A percentile compares a stretch with the other conserved stretches of the same genome.
Evolutionary conservation across 2,329 filamentous ascomycete genomes (phyloP).

Genomic region (Fusarium irregulare): DNA sequence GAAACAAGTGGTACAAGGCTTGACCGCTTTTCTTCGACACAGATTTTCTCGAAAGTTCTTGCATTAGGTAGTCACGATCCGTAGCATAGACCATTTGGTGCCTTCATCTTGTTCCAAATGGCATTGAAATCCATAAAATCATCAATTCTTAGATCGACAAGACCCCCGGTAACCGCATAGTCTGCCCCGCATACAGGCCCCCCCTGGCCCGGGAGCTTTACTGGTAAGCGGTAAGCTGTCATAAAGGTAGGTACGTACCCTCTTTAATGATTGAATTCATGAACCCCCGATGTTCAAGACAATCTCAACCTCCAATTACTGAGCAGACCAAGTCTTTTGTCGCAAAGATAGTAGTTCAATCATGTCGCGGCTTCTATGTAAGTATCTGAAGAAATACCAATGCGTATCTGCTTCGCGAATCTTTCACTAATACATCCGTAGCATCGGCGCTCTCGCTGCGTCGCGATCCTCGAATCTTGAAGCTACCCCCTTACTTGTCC

Average conservation of each 20-base stretch:
- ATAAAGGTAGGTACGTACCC: slow-evolving; percentile 40
- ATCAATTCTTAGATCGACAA: slow-evolving; percentile 8
- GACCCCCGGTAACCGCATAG: slow-evolving; percentile 27
- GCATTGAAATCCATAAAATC: background rate
- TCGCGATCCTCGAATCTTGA: slow-evolving; percentile 82
- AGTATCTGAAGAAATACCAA: slow-evolving; percentile 41
- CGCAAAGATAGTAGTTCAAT: slow-evolving; percentile 21
- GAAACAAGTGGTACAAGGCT: background rate
- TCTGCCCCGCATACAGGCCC: slow-evolving; percentile 37
- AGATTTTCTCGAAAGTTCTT: background rate
- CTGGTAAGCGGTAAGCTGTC: slow-evolving; percentile 34
- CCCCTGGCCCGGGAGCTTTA: slow-evolving; percentile 25
- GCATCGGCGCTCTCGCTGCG: slow-evolving; percentile 76
- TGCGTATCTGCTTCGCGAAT: background rate
- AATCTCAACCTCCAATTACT: slow-evolving; percentile 25
- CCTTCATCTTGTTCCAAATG: background rate
- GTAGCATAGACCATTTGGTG: background rate
- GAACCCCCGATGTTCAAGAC: slow-evolving; percentile 14
- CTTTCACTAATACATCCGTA: slow-evolving; percentile 43
- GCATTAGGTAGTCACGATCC: background rate
- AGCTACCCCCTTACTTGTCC: slow-evolving; percentile 88
- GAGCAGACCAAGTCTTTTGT: slow-evolving; percentile 22
- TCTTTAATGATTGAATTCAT: slow-evolving; percentile 11
- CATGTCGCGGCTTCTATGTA: slow-evolving; percentile 68
- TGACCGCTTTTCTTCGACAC: background rate